Conservation (phyloP, 2,329 filamentous ascomycete species). For the Aureobasidium melanogenum region DNA sequence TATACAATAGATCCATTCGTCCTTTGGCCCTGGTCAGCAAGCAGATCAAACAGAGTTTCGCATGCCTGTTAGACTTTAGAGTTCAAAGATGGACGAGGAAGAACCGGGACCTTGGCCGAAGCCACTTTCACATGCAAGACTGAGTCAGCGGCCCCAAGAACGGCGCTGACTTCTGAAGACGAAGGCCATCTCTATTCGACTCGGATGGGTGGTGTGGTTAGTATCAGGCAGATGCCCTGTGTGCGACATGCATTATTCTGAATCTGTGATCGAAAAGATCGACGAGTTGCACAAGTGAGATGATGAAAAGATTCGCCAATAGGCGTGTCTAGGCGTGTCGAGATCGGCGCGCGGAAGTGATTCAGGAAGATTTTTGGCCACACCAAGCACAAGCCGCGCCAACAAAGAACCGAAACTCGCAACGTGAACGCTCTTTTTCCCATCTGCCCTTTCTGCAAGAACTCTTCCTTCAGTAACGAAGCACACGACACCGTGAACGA, state of each 20-base stretch:
- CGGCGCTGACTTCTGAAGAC: neutral
- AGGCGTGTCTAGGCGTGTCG: constrained; percentile 4
- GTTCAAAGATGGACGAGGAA: neutral
- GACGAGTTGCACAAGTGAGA: neutral
- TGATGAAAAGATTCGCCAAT: neutral
- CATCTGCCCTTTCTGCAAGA: neutral
- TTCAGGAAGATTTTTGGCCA: neutral
- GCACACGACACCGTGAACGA: constrained; percentile 7
- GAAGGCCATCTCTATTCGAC: neutral
- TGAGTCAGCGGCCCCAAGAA: neutral
- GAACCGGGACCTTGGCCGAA: neutral
- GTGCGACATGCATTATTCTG: neutral
- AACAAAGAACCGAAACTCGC: constrained; percentile 4
- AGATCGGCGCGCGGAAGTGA: constrained; percentile 4
- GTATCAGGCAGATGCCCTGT: neutral
- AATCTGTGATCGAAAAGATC: neutral
- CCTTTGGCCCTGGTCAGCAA: neutral
- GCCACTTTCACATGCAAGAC: neutral
- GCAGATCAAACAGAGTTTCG: neutral
- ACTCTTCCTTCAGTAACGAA: neutral
- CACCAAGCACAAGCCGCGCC: constrained; percentile 3
- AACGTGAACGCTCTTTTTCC: constrained; percentile 7
- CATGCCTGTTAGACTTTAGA: neutral
- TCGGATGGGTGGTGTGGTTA: neutral
- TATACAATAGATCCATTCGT: constrained; percentile 1